Evolutionary conservation across 148 eudicot species (phyloP).

Genomic region (Rhododendron simsii): DNA sequence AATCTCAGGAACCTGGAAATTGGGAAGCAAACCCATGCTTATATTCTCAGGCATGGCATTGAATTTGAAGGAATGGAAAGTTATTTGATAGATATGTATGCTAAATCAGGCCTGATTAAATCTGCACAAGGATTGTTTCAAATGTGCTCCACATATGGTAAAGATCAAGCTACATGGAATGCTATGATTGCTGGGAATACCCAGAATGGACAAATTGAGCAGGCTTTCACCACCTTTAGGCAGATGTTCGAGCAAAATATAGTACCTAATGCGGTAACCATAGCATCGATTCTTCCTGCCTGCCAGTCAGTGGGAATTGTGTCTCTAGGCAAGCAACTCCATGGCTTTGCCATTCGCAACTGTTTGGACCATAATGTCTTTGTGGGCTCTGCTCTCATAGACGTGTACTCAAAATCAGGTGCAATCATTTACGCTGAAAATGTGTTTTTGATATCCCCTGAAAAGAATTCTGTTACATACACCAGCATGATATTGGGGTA

Average conservation of each 20-base stretch:
- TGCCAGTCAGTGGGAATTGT: constrained; percentile 58
- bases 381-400: constrained; percentile 74
- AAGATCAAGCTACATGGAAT: constrained; percentile 87
- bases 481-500: constrained; percentile 87
- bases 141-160: constrained; percentile 28
- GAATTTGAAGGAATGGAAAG: constrained; percentile 72
- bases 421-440: constrained; percentile 55
- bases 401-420: constrained; percentile 87
- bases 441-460: constrained; percentile 38
- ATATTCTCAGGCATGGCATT: constrained; percentile 58
- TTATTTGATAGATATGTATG: constrained; percentile 74
- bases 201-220: constrained; percentile 56
- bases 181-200: constrained; percentile 67
- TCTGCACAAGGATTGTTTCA: constrained; percentile 49
- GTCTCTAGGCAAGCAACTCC: constrained; percentile 64
- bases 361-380: constrained; percentile 59
- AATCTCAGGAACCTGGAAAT: constrained; percentile 61
- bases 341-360: constrained; percentile 64
- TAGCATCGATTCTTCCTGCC: constrained; percentile 62
- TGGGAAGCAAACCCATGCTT: constrained; percentile 82
- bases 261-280: constrained; percentile 52
- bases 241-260: constrained; percentile 58
- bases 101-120: constrained; percentile 57
- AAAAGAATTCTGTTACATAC: constrained; percentile 65
- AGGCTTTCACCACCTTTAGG: constrained; percentile 51